phyloP scores from a whole-genome alignment of 176 grass and related monocot species.

The Zoysia japonica region DNA sequence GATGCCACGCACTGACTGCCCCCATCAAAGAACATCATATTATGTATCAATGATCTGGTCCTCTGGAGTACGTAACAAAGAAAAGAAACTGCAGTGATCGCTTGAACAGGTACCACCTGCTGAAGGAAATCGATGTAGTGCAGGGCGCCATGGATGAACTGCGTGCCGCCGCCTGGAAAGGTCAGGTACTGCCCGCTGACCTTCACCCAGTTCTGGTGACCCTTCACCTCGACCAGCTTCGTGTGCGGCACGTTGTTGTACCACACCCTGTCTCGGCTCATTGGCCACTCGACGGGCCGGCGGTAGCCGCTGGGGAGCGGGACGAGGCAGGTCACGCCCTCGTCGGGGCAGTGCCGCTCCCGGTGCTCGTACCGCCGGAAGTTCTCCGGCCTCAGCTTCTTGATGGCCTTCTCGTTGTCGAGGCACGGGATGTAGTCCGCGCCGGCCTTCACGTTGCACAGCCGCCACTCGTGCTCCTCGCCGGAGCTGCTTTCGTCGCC shows the following conservation, averaged over 20 bases:
- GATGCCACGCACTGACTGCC: slow-evolving; percentile 62
- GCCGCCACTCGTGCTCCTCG: slow-evolving; percentile 49
- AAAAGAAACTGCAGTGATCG: no score
- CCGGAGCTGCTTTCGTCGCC: not conserved
- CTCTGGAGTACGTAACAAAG: no score
- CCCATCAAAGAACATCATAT: not conserved
- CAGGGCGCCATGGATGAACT: slow-evolving; percentile 97
- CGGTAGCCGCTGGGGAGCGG: slow-evolving; percentile 63
- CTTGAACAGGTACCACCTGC: slow-evolving; percentile 31
- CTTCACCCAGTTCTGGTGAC: slow-evolving; percentile 98
- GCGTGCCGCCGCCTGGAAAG: slow-evolving; percentile 94
- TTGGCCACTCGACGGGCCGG: slow-evolving; percentile 74
- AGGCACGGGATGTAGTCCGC: slow-evolving; percentile 95
- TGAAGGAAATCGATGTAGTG: slow-evolving; percentile 99
- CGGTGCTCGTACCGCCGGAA: slow-evolving; percentile 81
- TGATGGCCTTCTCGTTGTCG: slow-evolving; percentile 89
- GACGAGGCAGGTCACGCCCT: slow-evolving; percentile 76
- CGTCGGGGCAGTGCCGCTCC: slow-evolving; percentile 89
- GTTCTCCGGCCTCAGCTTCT: slow-evolving; percentile 78
- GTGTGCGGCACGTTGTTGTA: slow-evolving; percentile 87
- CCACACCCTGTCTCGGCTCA: slow-evolving; percentile 92
- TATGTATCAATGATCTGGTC: no score
- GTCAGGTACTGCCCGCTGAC: slow-evolving; percentile 82
- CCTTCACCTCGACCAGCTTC: slow-evolving; percentile 96
- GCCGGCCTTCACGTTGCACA: slow-evolving; percentile 68